Conservation (phyloP, 371 early-diverging fungal genomes). For the Mycotypha africana region DNA sequence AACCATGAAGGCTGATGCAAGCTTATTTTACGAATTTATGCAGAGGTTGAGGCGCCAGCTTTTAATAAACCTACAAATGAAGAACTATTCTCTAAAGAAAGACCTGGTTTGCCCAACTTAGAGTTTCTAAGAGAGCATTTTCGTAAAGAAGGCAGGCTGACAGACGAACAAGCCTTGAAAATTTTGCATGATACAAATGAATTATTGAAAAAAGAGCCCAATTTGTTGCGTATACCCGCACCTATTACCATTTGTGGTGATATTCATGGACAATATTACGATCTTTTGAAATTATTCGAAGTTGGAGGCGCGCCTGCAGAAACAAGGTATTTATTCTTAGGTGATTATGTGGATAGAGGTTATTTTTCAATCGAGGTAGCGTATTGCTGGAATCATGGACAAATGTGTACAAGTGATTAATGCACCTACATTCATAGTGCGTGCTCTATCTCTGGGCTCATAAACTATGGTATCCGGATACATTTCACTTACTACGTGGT, state of each 20-base stretch:
- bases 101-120: constrained; percentile 72
- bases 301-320: constrained; percentile 89
- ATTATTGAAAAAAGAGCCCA: constrained; percentile 73
- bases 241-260: constrained; percentile 97
- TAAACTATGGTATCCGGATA: constrained; percentile 90
- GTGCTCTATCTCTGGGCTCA: constrained; percentile 86
- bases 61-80: constrained; percentile 46
- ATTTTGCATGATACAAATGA: constrained; percentile 77
- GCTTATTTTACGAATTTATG: too few relatives aligned
- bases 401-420: not conserved
- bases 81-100: constrained; percentile 54
- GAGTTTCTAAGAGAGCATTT: constrained; percentile 86
- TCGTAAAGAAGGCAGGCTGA: constrained; percentile 84
- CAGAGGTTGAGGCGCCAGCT: constrained; percentile 33
- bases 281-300: constrained; percentile 95
- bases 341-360: constrained; percentile 98
- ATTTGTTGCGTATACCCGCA: constrained; percentile 78
- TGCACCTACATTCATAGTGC: constrained; percentile 46
- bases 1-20: not conserved
- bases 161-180: constrained; percentile 85
- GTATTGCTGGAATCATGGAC: not conserved
- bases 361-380: constrained; percentile 82
- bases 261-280: constrained; percentile 98
- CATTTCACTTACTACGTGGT: constrained; percentile 92
- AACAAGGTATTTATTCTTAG: constrained; percentile 86